A percentile compares a stretch with the other conserved stretches of the same genome.
Conservation (phyloP, 169 alveolate species). For the Eimeria tenella region DNA sequence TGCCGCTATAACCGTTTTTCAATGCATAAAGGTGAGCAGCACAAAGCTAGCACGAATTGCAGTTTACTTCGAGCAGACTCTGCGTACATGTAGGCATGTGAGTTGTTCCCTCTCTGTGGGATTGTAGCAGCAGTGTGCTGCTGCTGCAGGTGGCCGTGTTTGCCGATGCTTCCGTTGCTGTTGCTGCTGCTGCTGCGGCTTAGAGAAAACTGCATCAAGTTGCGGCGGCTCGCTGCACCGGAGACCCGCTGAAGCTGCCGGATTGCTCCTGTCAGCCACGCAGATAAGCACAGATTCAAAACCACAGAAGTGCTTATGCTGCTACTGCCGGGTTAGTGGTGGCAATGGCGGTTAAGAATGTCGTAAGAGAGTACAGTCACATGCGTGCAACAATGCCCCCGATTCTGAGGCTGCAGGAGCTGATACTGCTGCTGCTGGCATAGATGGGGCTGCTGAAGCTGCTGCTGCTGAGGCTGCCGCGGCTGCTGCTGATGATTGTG, state of each 20-base stretch:
- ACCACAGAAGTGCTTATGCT: no score
- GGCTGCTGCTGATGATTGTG: not conserved
- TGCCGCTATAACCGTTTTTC: no score
- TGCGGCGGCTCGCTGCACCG: conserved; percentile 35
- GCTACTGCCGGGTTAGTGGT: no score
- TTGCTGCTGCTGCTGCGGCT: conserved; percentile 11
- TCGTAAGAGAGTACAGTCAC: no score
- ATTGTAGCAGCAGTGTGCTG: not conserved
- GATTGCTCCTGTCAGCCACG: conserved; percentile 14
- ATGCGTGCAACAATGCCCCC: no score
- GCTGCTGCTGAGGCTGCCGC: conserved; percentile 1
- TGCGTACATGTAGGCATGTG: no score
- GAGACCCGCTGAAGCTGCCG: conserved; percentile 17
- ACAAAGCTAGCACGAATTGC: not conserved
- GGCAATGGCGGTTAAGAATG: no score
- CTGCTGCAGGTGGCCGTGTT: not conserved
- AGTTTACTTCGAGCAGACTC: not conserved
- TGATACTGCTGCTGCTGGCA: conserved; percentile 5
- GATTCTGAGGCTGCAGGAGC: not conserved
- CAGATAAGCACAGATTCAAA: not conserved
- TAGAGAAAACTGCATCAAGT: conserved; percentile 24
- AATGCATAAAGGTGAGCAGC: no score
- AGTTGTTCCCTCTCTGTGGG: not conserved
- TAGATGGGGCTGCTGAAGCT: not conserved
- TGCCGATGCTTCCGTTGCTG: not conserved